Evolutionary conservation across 257 asterid species (phyloP).

Genomic region (Solanum habrochaites): DNA sequence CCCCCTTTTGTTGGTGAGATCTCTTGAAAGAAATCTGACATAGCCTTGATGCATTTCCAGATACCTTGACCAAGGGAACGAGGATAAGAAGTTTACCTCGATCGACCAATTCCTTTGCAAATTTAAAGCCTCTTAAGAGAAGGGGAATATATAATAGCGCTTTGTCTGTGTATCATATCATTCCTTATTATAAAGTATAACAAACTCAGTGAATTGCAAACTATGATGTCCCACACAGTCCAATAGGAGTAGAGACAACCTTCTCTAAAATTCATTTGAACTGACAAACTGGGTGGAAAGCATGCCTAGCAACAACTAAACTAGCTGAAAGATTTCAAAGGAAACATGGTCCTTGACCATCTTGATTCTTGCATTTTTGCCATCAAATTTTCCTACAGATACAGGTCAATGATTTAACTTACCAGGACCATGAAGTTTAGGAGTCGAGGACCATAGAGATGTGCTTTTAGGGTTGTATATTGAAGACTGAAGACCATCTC

Average conservation of each 20-base stretch:
- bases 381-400: background rate
- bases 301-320: background rate
- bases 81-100: background rate
- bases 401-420: background rate
- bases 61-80: background rate
- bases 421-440: background rate
- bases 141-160: background rate
- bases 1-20: background rate
- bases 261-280: background rate
- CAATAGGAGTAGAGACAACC: background rate
- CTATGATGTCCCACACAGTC: background rate
- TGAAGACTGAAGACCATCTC: background rate
- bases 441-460: background rate
- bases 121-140: background rate
- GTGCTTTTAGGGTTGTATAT: background rate
- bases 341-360: background rate
- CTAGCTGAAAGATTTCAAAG: background rate
- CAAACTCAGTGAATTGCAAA: background rate
- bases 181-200: background rate
- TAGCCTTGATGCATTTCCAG: background rate
- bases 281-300: background rate
- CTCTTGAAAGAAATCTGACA: background rate
- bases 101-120: background rate
- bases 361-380: background rate
- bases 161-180: too few species aligned